These are phyloP conservation scores for Colletotrichum liaoningense DNA, from an alignment of 2,329 filamentous ascomycete species.

Conservation along the genomic window DNA sequence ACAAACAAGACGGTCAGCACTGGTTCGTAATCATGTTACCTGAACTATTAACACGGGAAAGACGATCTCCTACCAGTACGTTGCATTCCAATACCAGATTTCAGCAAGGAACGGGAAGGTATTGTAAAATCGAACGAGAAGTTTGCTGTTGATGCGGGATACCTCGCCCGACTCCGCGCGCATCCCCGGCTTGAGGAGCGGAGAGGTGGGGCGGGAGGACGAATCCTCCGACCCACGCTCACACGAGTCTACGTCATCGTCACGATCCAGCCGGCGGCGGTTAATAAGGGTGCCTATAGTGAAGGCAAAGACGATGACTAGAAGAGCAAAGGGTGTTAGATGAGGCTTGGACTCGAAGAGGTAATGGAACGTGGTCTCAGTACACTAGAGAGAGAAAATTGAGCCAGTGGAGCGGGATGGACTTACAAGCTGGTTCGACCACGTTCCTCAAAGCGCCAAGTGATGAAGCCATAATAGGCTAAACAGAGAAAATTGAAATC, in stretches of 20 bases:
- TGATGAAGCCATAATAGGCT: constrained; percentile 23
- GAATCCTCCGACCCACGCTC: constrained; percentile 32
- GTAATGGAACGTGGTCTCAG: neutral
- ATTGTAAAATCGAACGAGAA: constrained; percentile 42
- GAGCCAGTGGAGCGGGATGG: too few relatives aligned
- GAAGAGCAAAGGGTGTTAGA: neutral
- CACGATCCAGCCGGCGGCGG: constrained; percentile 21
- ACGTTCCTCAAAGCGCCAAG: constrained; percentile 30
- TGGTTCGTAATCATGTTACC: neutral
- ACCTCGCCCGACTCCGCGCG: constrained; percentile 13
- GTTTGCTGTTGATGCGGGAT: constrained; percentile 33
- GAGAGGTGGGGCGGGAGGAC: constrained; percentile 17
- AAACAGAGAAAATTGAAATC: neutral
- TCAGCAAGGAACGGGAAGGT: constrained; percentile 47
- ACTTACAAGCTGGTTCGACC: constrained; percentile 34
- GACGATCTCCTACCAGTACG: constrained; percentile 44
- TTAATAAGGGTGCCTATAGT: constrained; percentile 36
- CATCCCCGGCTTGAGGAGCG: constrained; percentile 31
- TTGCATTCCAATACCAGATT: constrained; percentile 51
- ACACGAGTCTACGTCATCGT: constrained; percentile 27
- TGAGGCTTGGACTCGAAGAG: neutral
- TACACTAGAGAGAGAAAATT: too few relatives aligned
- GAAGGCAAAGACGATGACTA: constrained; percentile 34
- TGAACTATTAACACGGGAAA: neutral
- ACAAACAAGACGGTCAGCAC: neutral